These are phyloP conservation scores for Cercospora citrullina DNA, from an alignment of 2,329 filamentous ascomycete genomes.

Conservation along the genomic window DNA sequence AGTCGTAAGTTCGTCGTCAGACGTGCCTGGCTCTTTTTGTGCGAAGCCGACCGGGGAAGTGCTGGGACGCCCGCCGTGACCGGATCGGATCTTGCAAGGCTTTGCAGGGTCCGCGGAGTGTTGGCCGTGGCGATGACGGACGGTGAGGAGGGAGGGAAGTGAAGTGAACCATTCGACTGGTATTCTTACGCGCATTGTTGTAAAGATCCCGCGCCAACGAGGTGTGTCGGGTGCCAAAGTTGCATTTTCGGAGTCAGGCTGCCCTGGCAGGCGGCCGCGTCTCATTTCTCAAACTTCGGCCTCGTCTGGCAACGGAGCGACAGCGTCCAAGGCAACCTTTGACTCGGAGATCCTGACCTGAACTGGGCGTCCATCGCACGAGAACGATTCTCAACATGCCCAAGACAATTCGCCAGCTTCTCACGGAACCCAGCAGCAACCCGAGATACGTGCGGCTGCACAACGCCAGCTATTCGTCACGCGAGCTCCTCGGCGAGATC, in stretches of 20 bases:
- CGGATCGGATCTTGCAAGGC: not conserved
- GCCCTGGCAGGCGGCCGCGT: not conserved
- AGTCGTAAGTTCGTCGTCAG: not conserved
- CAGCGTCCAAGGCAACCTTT: not conserved
- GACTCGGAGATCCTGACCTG: not conserved
- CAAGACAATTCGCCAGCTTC: constrained; percentile 20
- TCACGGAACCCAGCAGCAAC: constrained; percentile 15
- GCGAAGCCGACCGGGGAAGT: not conserved
- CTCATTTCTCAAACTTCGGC: not conserved
- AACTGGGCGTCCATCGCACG: not conserved
- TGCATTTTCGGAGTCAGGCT: not conserved
- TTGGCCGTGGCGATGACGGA: not conserved
- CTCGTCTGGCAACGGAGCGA: not conserved
- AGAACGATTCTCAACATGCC: constrained; percentile 7
- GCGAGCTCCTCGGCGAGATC: constrained; percentile 22
- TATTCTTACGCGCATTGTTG: not conserved
- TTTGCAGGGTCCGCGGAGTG: not conserved
- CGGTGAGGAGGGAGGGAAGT: not conserved
- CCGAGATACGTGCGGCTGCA: constrained; percentile 25
- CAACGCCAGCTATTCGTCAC: constrained; percentile 16
- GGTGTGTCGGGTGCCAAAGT: not conserved
- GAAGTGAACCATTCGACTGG: not conserved
- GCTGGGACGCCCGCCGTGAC: not conserved
- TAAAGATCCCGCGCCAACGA: not conserved
- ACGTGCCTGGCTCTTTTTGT: not conserved